A percentile compares a stretch with the other conserved stretches of the same genome.
phyloP scores from a whole-genome alignment of 805 yeast genomes.

The Ogataea sp. region DNA sequence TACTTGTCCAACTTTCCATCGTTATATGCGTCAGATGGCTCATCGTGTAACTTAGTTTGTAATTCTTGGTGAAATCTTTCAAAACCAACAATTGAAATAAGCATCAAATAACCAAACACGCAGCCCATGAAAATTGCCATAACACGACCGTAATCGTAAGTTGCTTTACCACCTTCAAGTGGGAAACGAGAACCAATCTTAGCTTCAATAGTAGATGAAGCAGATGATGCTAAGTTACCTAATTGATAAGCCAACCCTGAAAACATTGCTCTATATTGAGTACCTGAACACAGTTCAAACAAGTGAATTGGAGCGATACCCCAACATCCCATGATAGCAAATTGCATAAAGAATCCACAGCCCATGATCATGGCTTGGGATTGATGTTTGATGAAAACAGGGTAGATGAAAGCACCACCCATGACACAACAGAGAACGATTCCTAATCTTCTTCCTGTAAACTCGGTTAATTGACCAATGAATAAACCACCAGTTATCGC shows the following conservation, averaged over 20 bases:
- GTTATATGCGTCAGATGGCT: neutral
- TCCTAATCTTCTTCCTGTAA: slow-evolving; percentile 54
- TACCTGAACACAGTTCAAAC: slow-evolving; percentile 52
- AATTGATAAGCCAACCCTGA: slow-evolving; percentile 61
- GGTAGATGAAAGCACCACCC: slow-evolving; percentile 57
- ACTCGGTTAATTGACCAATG: slow-evolving; percentile 48
- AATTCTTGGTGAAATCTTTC: slow-evolving; percentile 36
- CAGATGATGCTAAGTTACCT: slow-evolving; percentile 67
- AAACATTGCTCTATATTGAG: slow-evolving; percentile 53
- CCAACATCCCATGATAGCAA: slow-evolving; percentile 67
- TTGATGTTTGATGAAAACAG: slow-evolving; percentile 42
- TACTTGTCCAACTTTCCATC: neutral
- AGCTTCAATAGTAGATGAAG: slow-evolving; percentile 64
- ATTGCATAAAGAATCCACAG: slow-evolving; percentile 50
- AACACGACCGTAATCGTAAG: slow-evolving; percentile 57
- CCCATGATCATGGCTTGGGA: slow-evolving; percentile 42
- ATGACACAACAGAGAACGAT: slow-evolving; percentile 40
- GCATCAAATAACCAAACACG: slow-evolving; percentile 44
- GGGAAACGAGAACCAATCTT: slow-evolving; percentile 57
- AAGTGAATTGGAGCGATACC: slow-evolving; percentile 63
- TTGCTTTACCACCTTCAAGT: slow-evolving; percentile 25
- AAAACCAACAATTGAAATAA: slow-evolving; percentile 48
- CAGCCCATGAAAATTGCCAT: slow-evolving; percentile 66
- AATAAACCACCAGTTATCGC: slow-evolving; percentile 59
- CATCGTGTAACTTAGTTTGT: neutral